Base-by-base conservation (phyloP, 805 yeast genomes). In the Kuraishia hungarica region DNA sequence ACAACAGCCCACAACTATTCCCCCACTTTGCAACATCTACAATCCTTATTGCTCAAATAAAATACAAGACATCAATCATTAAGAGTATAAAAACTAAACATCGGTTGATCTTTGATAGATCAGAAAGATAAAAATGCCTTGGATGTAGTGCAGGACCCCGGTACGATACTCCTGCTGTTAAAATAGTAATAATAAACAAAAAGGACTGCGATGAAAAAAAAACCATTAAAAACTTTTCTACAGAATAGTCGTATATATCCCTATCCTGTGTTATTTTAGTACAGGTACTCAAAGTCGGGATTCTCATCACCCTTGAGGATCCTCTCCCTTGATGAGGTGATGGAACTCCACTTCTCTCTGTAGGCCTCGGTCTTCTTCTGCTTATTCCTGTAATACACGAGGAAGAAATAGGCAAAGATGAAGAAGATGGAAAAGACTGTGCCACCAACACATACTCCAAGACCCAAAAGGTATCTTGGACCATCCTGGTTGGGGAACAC, bases 401-500 rank as follows among this genome's bases (percentile, higher is more conserved):
- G 60, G n/a, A 59, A 57, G 55, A 68, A 71, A 57, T 76, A 66
- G 46, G 67, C 56, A 1, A 69, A 52, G 58, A 70, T 61, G 51
- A 72, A 51, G 8, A 70, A 57, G 29, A 81, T 68, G 1, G 83
- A 74, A 22, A 77, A 59, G 2, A 68, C 67, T 39, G 76, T 64
- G 56, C 80, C 76, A 0, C 80, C 84, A 51, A 85, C 63, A 56
- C 79, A 67, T 28, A 81, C 72, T 50, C 78, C 67, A 55, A 81
- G 67, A 48, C 89, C 91, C 49, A 77, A 80, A 39, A 62, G 72
- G 64, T 79, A 85, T 35, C 68, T 69, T n/a, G 90, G 90, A 15
- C 86, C 75, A 58, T 84, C 87, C 48, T 67, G 62, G 47, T 77
- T 61, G 50, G 80, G 72, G 70, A 80, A 84, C 21, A 82, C 68